Base-by-base conservation (phyloP, 2,329 filamentous ascomycete species). In the Microcera coccophila region DNA sequence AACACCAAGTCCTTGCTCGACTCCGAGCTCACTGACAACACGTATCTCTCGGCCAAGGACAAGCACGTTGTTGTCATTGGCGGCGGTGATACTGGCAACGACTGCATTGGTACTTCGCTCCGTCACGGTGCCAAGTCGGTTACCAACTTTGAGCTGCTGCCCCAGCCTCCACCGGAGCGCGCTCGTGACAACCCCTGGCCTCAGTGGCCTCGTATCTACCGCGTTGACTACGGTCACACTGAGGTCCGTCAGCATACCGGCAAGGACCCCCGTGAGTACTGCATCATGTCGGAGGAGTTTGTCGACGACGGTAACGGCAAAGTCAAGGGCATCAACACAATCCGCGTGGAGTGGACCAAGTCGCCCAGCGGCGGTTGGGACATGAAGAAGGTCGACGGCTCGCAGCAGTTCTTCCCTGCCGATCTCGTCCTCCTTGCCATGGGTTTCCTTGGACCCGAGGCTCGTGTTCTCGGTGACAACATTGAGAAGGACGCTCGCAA, bases 1-100 rank as follows among this genome's bases (percentile, higher is more conserved):
- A 97, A 97, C 76, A 97, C 91, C 65, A 96, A 96, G 76, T 95
- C 90, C 20, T 81, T 97, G 5, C 85, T 96, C 39, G 91, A 97
- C 73, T 95, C 90, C 11, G 82, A 89, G 62, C 80, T 96, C 20
- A 76, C 78, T 9, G 90, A 97, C 60, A 82, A 84, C 20, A 71
- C 85, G 41, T 97, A 96, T 70, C 91, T 97, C 62, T 91, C 87
- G 15, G 91, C 91, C 62, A 95, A 95, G 73, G 90, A 82, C 71
- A 96, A 96, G 79, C 76, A 96, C 63, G 91, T 97, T 44, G 81
- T 97, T 48, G 91, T 97, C 61, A 96, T 97, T 68, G 91, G 91
- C 62, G 91, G 91, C 72, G 91, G 91, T 78, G 91, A 97, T 65
- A 97, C 91, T 49, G 91, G 91, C 63, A 97, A 97, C 63, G 91